Percentiles rank a stretch among this genome's conserved stretches.
Evolutionary conservation across 1,139 yeast species (phyloP).

Genomic region (Saccharomycopsis hybrid): DNA sequence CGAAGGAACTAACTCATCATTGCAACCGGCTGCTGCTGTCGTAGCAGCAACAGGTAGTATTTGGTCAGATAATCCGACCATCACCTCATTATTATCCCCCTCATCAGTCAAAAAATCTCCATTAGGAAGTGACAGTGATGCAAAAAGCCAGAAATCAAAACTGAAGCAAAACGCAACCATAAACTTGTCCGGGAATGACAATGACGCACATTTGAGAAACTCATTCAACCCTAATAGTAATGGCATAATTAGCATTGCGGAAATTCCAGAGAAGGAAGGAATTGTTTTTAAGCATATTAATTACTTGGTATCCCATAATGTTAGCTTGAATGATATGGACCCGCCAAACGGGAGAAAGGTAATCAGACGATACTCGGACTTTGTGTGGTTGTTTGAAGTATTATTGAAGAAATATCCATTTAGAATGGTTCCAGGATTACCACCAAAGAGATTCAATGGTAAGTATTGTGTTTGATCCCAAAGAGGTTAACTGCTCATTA

Average conservation of each 20-base stretch:
- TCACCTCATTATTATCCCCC: not conserved
- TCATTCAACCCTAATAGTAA: slow-evolving; percentile 47
- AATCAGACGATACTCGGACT: slow-evolving; percentile 86
- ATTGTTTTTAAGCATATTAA: slow-evolving; percentile 83
- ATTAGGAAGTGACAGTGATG: not conserved
- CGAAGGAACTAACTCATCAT: not conserved
- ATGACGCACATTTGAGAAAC: slow-evolving; percentile 26
- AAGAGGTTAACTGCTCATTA: too few relatives aligned
- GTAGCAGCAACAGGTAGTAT: slow-evolving; percentile 1
- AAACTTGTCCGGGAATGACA: not conserved
- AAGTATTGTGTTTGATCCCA: too few relatives aligned
- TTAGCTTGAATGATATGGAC: slow-evolving; percentile 37
- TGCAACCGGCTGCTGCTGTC: not conserved
- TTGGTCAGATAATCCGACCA: slow-evolving; percentile 5
- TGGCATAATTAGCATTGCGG: slow-evolving; percentile 60
- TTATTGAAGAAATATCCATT: slow-evolving; percentile 77
- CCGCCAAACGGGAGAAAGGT: slow-evolving; percentile 46
- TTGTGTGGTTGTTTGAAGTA: slow-evolving; percentile 71
- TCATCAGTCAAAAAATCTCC: not conserved
- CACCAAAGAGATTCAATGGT: slow-evolving; percentile 72
- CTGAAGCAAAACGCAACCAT: too few relatives aligned
- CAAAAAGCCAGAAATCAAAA: too few relatives aligned
- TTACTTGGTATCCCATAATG: slow-evolving; percentile 58
- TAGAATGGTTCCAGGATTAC: slow-evolving; percentile 81
- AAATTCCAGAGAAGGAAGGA: slow-evolving; percentile 88